phyloP scores from a whole-genome alignment of 2,329 filamentous ascomycete genomes.

The Colletotrichum sidae region DNA sequence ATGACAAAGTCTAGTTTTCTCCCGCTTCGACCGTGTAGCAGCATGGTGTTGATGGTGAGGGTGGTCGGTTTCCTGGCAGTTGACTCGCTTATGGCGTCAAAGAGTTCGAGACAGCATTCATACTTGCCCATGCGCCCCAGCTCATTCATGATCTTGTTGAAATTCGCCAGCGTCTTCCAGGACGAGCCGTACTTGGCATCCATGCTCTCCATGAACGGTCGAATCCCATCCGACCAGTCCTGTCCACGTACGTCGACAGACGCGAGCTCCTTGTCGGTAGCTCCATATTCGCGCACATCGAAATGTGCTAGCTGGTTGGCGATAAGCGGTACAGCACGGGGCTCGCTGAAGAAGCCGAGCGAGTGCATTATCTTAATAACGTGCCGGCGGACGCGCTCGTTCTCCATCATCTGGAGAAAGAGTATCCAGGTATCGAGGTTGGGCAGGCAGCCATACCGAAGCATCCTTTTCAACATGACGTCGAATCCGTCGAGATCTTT shows the following conservation, averaged over 20 bases:
- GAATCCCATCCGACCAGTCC: conserved; percentile 46
- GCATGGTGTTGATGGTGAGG: conserved; percentile 52
- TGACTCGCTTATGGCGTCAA: conserved; percentile 42
- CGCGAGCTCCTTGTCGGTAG: conserved; percentile 56
- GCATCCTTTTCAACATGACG: conserved; percentile 55
- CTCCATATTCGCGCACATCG: conserved; percentile 50
- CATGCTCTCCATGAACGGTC: conserved; percentile 54
- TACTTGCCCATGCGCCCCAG: conserved; percentile 54
- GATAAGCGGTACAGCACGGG: conserved; percentile 50
- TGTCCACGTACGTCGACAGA: conserved; percentile 52
- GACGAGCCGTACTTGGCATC: conserved; percentile 55
- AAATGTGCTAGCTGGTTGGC: conserved; percentile 56
- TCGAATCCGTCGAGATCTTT: conserved; percentile 58
- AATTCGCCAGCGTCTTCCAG: conserved; percentile 55
- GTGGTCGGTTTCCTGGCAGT: conserved; percentile 18
- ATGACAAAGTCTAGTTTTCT: conserved; percentile 48
- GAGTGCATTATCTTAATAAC: conserved; percentile 60
- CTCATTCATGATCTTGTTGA: conserved; percentile 55
- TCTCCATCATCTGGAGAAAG: conserved; percentile 66
- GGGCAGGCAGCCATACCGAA: conserved; percentile 50
- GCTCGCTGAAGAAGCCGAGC: conserved; percentile 55
- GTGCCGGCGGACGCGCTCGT: conserved; percentile 64
- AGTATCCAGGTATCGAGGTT: conserved; percentile 61
- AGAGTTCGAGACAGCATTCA: conserved; percentile 41
- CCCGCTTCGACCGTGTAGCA: conserved; percentile 45